Evolutionary conservation across 2,329 filamentous ascomycete genomes (phyloP).

Genomic region (Shiraia bambusicola): DNA sequence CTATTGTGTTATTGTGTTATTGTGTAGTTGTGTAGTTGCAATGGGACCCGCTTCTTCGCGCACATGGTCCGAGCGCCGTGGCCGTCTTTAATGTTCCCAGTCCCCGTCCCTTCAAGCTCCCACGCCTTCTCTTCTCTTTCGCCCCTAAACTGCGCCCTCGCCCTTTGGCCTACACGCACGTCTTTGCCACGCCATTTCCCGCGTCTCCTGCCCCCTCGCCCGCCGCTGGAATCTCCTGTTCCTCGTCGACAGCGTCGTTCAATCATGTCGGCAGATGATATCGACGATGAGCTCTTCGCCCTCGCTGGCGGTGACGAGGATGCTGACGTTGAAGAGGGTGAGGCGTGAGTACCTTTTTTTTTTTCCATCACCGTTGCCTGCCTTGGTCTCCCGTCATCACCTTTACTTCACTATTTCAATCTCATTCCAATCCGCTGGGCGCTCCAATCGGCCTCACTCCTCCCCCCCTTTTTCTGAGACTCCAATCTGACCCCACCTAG

Average conservation of each 20-base stretch:
- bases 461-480: constrained; percentile 10
- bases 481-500: constrained; percentile 50
- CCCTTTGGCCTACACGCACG: constrained; percentile 10
- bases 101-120: constrained; percentile 24
- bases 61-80: constrained; percentile 15
- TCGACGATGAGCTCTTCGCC: constrained; percentile 91
- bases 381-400: constrained; percentile 5
- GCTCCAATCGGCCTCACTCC: constrained; percentile 9
- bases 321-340: constrained; percentile 71
- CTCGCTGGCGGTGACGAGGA: constrained; percentile 73
- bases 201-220: constrained; percentile 3
- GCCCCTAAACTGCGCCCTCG: constrained; percentile 18
- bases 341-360: constrained; percentile 65
- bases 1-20: background rate
- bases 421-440: constrained; percentile 11
- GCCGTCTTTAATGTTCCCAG: constrained; percentile 12
- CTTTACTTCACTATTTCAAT: constrained; percentile 3
- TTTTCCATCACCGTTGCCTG: constrained; percentile 2
- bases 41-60: constrained; percentile 6
- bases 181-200: constrained; percentile 7
- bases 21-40: no score
- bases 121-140: constrained; percentile 15
- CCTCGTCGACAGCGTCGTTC: constrained; percentile 4
- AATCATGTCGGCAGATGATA: constrained; percentile 70
- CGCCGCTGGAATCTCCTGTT: constrained; percentile 3